These are phyloP conservation scores for Fusarium odoratissimum DNA, from an alignment of 2,329 filamentous ascomycete species.

Conservation along the genomic window DNA sequence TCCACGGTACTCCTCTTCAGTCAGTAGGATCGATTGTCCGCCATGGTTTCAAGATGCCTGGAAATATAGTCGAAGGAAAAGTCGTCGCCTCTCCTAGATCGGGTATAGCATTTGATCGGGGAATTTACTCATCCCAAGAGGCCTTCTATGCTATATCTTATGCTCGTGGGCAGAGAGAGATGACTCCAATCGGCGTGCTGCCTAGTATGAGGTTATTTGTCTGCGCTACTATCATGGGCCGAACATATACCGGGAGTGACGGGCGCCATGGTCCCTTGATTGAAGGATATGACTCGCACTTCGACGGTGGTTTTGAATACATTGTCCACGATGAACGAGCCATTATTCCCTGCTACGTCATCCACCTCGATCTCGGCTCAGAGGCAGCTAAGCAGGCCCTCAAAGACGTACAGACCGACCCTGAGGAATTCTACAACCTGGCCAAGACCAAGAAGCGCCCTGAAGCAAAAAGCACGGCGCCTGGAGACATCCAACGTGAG, in stretches of 20 bases:
- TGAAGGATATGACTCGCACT: slow-evolving; percentile 51
- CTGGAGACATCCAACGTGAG: slow-evolving; percentile 52
- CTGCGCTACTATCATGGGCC: slow-evolving; percentile 60
- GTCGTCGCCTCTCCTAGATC: slow-evolving; percentile 27
- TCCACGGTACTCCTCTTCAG: slow-evolving; percentile 53
- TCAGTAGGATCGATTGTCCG: slow-evolving; percentile 57
- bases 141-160: slow-evolving; percentile 54
- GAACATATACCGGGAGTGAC: slow-evolving; percentile 32
- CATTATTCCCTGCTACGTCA: slow-evolving; percentile 59
- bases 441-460: background rate
- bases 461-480: slow-evolving; percentile 13
- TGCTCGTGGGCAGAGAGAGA: slow-evolving; percentile 43
- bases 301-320: slow-evolving; percentile 54
- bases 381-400: slow-evolving; percentile 46
- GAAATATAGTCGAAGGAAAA: slow-evolving; percentile 34
- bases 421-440: slow-evolving; percentile 1
- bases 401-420: slow-evolving; percentile 21
- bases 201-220: slow-evolving; percentile 57
- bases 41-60: slow-evolving; percentile 56
- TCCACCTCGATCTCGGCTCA: slow-evolving; percentile 57
- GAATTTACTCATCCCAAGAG: slow-evolving; percentile 59
- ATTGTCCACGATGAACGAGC: slow-evolving; percentile 57
- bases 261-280: slow-evolving; percentile 37
- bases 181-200: slow-evolving; percentile 47
- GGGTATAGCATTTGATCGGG: slow-evolving; percentile 55